phyloP scores from a whole-genome alignment of 2,329 filamentous ascomycete species.

The Hymenoscyphus scutula region DNA sequence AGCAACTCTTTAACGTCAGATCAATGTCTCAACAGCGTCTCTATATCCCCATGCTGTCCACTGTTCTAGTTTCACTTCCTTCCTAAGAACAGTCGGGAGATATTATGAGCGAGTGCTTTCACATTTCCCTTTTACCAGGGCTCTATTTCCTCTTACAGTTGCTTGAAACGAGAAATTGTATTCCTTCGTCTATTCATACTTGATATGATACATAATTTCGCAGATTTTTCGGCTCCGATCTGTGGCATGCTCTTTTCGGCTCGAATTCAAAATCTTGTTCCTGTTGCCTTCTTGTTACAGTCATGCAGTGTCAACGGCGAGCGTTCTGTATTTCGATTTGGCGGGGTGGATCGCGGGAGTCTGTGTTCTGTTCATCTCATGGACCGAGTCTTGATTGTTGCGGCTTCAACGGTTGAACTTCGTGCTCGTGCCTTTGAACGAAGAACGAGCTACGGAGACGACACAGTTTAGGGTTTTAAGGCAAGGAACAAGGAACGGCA shows the following conservation, averaged over 20 bases:
- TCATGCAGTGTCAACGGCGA: background rate
- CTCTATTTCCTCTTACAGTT: background rate
- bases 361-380: conserved; percentile 2
- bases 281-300: background rate
- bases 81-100: no score
- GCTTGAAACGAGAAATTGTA: background rate
- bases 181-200: background rate
- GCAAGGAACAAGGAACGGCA: background rate
- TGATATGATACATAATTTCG: background rate
- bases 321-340: background rate
- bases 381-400: background rate
- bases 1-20: background rate
- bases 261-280: background rate
- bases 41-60: no score
- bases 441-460: background rate
- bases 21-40: no score
- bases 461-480: background rate
- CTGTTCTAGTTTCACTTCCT: no score
- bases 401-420: background rate
- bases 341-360: background rate
- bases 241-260: background rate
- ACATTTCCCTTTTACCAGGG: background rate
- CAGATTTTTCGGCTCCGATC: background rate
- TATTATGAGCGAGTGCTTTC: background rate
- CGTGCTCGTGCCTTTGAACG: no score